phyloP scores from a whole-genome alignment of 139 green algal genomes.

The Chlamydomonas sp. region DNA sequence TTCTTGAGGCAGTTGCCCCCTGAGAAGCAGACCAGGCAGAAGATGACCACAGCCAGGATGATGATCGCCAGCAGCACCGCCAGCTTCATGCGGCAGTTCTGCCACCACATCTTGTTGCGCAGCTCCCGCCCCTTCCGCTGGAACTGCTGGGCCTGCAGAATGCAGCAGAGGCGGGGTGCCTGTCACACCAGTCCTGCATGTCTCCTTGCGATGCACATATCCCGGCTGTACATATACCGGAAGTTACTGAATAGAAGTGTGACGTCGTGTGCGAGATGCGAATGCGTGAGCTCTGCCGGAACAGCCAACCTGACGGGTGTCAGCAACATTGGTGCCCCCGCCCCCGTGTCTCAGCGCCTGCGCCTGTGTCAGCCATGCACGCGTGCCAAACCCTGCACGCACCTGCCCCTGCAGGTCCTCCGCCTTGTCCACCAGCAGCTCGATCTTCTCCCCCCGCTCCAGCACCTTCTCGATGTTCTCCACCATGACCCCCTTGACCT shows the following conservation, averaged over 20 bases:
- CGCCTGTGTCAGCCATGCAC: not conserved
- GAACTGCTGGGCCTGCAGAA: constrained; percentile 63
- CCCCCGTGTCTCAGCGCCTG: not conserved
- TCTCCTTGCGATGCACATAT: not conserved
- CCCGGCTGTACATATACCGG: not conserved
- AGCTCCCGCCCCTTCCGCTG: constrained; percentile 72
- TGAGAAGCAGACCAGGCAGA: constrained; percentile 72
- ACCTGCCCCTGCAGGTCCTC: constrained; percentile 73
- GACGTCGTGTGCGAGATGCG: too few species aligned
- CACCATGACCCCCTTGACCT: constrained; percentile 92
- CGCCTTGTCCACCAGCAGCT: constrained; percentile 95
- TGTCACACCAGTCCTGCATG: not conserved
- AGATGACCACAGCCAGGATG: constrained; percentile 65
- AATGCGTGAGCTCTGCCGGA: too few species aligned
- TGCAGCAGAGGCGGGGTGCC: not conserved
- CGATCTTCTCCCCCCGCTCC: constrained; percentile 92
- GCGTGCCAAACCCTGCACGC: not conserved
- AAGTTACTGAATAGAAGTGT: too few species aligned
- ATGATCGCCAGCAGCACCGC: constrained; percentile 46
- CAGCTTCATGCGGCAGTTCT: constrained; percentile 89
- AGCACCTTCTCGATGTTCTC: constrained; percentile 96
- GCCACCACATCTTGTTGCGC: constrained; percentile 85
- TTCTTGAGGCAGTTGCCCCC: constrained; percentile 35
- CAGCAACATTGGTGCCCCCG: not conserved
- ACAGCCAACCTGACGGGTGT: not conserved